These are phyloP conservation scores for Podospora bellae-mahoneyi DNA, from an alignment of 495 filamentous ascomycete species.

Conservation along the genomic window DNA sequence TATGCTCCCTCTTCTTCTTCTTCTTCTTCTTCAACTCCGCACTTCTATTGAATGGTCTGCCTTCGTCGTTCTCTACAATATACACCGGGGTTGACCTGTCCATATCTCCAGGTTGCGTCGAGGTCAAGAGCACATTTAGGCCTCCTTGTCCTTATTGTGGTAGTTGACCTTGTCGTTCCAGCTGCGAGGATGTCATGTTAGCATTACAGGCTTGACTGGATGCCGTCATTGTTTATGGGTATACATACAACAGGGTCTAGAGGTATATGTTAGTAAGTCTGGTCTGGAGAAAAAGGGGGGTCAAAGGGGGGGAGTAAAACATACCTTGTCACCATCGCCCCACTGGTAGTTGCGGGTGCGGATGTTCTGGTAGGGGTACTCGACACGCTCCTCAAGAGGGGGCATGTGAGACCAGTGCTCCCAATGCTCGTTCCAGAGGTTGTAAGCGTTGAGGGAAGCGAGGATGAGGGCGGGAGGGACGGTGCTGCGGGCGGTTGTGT, in stretches of 20 bases:
- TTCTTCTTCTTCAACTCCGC: neutral
- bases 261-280: neutral
- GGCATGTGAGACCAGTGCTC: slow-evolving; percentile 86
- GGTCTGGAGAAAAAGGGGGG: neutral
- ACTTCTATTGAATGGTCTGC: neutral
- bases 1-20: neutral
- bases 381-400: slow-evolving; percentile 78
- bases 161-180: slow-evolving; percentile 96
- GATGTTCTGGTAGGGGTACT: slow-evolving; percentile 95
- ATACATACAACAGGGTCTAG: slow-evolving; percentile 46
- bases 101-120: neutral
- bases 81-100: neutral
- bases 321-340: slow-evolving; percentile 90
- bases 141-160: slow-evolving; percentile 83
- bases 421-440: slow-evolving; percentile 92
- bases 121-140: slow-evolving; percentile 36
- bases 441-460: slow-evolving; percentile 74
- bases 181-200: slow-evolving; percentile 47
- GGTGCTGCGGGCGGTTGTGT: slow-evolving; percentile 47
- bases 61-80: neutral
- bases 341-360: slow-evolving; percentile 84
- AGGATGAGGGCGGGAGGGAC: slow-evolving; percentile 67
- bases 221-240: slow-evolving; percentile 1
- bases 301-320: slow-evolving; percentile 47
- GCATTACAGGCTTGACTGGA: neutral